phyloP scores from a whole-genome alignment of 352 stramenopile genomes.

The Globisporangium paddicum region DNA sequence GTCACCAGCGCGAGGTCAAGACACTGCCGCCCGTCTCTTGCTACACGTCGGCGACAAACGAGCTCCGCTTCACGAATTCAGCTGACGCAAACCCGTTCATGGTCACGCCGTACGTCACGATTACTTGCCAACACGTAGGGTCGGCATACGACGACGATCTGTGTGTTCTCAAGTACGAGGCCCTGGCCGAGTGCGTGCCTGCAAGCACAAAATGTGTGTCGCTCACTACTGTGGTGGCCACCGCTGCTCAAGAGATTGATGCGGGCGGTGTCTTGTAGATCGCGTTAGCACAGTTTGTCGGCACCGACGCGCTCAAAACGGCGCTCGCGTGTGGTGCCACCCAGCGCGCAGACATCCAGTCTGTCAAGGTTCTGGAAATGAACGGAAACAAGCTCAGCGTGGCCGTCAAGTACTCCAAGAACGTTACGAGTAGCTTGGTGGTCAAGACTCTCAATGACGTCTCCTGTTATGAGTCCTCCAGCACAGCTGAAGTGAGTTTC shows the following conservation, averaged over 20 bases:
- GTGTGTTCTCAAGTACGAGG: not conserved
- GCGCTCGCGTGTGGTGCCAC: not conserved
- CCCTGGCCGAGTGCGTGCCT: not conserved
- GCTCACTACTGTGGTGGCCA: too few species aligned
- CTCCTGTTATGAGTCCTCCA: not conserved
- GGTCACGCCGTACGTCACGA: not conserved
- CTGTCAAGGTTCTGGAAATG: not conserved
- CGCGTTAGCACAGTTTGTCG: not conserved
- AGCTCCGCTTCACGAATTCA: not conserved
- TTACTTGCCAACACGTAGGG: not conserved
- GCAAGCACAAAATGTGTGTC: not conserved
- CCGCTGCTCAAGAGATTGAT: not conserved
- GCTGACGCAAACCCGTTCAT: too few species aligned
- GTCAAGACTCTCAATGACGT: not conserved
- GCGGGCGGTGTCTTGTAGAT: not conserved
- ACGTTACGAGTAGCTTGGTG: not conserved
- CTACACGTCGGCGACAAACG: not conserved
- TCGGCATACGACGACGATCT: not conserved
- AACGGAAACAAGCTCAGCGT: not conserved
- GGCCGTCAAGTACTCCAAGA: not conserved
- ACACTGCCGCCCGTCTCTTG: not conserved
- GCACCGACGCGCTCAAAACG: not conserved
- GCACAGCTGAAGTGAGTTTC: not conserved
- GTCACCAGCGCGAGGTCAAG: not conserved
- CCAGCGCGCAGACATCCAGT: not conserved